A percentile compares a stretch with the other conserved stretches of the same genome.
phyloP scores from a whole-genome alignment of 2,329 filamentous ascomycete species.

The Fusarium domesticum region DNA sequence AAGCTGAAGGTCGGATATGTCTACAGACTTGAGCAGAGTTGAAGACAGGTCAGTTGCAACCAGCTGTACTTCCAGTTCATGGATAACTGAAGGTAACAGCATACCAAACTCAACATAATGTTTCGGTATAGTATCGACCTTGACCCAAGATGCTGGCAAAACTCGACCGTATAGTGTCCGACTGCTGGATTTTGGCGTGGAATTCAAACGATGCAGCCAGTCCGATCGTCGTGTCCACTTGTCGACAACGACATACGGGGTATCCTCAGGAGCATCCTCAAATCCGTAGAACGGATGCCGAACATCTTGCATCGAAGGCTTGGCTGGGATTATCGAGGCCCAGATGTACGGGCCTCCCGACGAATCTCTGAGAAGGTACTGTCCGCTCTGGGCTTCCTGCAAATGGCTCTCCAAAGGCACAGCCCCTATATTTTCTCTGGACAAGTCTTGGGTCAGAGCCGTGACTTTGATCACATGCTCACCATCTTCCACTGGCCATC shows the following conservation, averaged over 20 bases:
- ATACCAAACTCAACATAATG: conserved; percentile 50
- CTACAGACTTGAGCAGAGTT: conserved; percentile 38
- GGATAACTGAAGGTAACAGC: conserved; percentile 70
- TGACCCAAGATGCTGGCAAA: conserved; percentile 48
- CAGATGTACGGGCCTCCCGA: conserved; percentile 41
- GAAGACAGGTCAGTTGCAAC: conserved; percentile 57
- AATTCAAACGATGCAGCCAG: conserved; percentile 48
- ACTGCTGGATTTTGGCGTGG: conserved; percentile 27
- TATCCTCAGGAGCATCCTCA: conserved; percentile 40
- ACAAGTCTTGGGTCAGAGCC: conserved; percentile 25
- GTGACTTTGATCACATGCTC: conserved; percentile 45
- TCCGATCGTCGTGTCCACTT: conserved; percentile 56
- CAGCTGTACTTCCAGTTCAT: conserved; percentile 64
- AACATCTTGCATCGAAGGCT: conserved; percentile 43
- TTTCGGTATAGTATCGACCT: conserved; percentile 46
- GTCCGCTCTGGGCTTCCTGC: conserved; percentile 17
- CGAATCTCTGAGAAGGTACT: conserved; percentile 42
- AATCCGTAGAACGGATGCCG: conserved; percentile 37
- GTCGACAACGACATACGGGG: conserved; percentile 47
- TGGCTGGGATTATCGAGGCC: conserved; percentile 39
- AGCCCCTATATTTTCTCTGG: conserved; percentile 32
- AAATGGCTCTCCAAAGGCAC: conserved; percentile 25
- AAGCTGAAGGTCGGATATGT: conserved; percentile 52
- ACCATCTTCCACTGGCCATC: conserved; percentile 39
- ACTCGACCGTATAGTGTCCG: conserved; percentile 43